Conservation (phyloP, 306 rosid species). For the Rubus parviflorus region DNA sequence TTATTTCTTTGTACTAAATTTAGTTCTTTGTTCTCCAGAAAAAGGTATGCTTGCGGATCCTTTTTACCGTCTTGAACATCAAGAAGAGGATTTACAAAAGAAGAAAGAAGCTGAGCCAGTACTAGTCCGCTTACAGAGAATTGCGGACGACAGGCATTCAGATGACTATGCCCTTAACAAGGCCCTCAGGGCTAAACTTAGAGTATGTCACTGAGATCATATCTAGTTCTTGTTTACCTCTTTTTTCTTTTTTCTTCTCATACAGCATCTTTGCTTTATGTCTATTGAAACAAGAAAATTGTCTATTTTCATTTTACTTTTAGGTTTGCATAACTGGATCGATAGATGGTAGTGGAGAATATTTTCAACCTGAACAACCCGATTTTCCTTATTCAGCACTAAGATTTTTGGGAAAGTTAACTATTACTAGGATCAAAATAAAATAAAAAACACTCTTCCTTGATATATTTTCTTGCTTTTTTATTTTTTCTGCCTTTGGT, state of each 20-base stretch:
- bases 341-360: background rate
- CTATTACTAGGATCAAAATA: background rate
- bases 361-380: background rate
- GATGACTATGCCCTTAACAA: conserved; percentile 77
- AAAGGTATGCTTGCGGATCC: conserved; percentile 90
- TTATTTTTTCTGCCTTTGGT: background rate
- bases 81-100: conserved; percentile 77
- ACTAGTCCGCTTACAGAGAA: conserved; percentile 72
- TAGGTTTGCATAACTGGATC: background rate
- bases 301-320: background rate
- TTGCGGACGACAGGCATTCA: conserved; percentile 72
- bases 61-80: conserved; percentile 92
- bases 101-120: conserved; percentile 92
- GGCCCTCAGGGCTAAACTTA: conserved; percentile 69
- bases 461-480: background rate
- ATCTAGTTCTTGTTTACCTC: conserved; percentile 1
- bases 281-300: background rate
- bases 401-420: background rate
- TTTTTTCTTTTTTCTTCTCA: conserved; percentile 13
- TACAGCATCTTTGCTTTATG: background rate
- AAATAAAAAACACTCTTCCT: background rate
- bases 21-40: conserved; percentile 41
- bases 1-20: conserved; percentile 5
- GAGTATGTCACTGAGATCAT: conserved; percentile 50
- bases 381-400: background rate